Percentiles rank a stretch among this genome's conserved stretches.
Conservation (phyloP, 148 eudicot species). For the Limonium bicolor region DNA sequence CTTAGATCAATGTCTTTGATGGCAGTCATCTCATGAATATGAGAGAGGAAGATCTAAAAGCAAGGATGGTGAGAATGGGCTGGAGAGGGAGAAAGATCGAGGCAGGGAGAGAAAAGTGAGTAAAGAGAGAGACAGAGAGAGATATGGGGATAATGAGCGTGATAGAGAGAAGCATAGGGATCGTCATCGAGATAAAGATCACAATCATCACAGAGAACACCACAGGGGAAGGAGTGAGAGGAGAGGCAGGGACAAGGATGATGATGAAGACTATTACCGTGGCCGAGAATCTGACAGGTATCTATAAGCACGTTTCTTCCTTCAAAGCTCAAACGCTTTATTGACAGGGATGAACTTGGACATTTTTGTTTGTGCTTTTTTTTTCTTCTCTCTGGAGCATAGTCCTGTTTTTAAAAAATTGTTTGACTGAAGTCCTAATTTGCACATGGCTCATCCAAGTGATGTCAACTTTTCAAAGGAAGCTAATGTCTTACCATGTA, state of each 20-base stretch:
- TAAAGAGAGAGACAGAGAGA: conserved; percentile 28
- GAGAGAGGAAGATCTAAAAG: conserved; percentile 58
- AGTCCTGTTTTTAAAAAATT: no score
- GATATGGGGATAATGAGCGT: conserved; percentile 20
- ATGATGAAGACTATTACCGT: conserved; percentile 38
- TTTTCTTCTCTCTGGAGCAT: no score
- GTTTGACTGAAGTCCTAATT: no score
- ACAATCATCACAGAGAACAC: conserved; percentile 37
- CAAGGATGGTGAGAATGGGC: conserved; percentile 18
- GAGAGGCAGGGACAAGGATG: conserved; percentile 48
- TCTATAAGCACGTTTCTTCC: not conserved
- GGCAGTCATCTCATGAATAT: no score
- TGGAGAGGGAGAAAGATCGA: conserved; percentile 19
- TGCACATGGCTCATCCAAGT: no score
- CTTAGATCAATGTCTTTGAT: no score
- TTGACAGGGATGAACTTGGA: no score
- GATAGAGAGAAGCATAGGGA: conserved; percentile 23
- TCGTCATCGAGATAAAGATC: conserved; percentile 18
- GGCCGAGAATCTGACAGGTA: conserved; percentile 74
- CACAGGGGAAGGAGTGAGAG: conserved; percentile 55
- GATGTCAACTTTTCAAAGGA: no score
- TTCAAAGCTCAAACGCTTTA: no score
- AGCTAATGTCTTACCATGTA: no score
- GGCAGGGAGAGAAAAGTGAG: conserved; percentile 22
- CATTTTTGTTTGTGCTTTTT: no score